A percentile compares a stretch with the other conserved stretches of the same genome.
These are phyloP conservation scores for Cyberlindnera veronae DNA, from an alignment of 805 yeast species.

Conservation along the genomic window DNA sequence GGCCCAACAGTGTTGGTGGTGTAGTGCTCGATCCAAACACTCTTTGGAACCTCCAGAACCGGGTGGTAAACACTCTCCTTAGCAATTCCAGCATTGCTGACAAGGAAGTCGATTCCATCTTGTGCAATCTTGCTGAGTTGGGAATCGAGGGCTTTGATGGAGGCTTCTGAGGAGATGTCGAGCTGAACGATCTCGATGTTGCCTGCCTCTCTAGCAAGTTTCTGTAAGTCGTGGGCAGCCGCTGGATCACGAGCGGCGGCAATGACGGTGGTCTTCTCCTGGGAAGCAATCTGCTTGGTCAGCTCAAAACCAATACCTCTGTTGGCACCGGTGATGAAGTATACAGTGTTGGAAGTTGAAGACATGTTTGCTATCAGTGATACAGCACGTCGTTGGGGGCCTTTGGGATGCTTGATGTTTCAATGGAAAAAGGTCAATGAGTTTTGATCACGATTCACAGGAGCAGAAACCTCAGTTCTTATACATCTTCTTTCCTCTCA, in stretches of 20 bases:
- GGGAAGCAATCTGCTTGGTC: background rate
- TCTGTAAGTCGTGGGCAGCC: constrained; percentile 2
- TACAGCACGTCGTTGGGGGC: too few species aligned
- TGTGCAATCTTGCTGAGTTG: constrained; percentile 6
- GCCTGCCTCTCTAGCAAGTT: constrained; percentile 1
- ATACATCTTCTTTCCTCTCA: too few species aligned
- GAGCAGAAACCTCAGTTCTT: too few species aligned
- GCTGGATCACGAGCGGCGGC: constrained; percentile 7
- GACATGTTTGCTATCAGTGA: background rate
- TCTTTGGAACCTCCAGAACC: constrained; percentile 3
- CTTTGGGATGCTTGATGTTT: too few species aligned
- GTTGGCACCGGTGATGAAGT: constrained; percentile 10
- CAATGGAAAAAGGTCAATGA: too few species aligned
- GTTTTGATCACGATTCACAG: too few species aligned
- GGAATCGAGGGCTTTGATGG: constrained; percentile 7
- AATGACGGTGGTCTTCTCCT: background rate
- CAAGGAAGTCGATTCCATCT: constrained; percentile 16
- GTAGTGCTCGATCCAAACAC: constrained; percentile 18
- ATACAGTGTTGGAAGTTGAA: background rate
- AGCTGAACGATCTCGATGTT: constrained; percentile 11
- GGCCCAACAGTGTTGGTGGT: constrained; percentile 28
- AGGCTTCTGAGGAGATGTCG: constrained; percentile 12
- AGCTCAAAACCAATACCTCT: constrained; percentile 9
- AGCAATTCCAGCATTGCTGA: constrained; percentile 17
- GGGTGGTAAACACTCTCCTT: constrained; percentile 5